Evolutionary conservation across 2,329 filamentous ascomycete genomes (phyloP).

Genomic region (Westerdykella sp.): DNA sequence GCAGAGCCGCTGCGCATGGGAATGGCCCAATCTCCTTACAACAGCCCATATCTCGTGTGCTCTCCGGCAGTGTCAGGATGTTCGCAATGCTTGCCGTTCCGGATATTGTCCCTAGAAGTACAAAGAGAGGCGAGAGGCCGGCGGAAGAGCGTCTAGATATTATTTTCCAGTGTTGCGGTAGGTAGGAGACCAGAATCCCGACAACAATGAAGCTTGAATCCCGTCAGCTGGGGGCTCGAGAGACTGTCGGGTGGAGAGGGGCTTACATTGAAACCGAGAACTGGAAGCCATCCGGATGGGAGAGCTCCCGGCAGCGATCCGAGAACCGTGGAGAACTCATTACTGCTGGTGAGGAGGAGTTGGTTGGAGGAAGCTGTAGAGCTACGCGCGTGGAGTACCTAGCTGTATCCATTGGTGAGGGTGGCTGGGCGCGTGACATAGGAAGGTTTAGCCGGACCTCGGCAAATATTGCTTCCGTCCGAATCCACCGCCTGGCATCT

Average conservation of each 20-base stretch:
- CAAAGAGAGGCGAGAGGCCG: slow-evolving; percentile 91
- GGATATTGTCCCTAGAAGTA: slow-evolving; percentile 87
- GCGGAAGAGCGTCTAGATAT: slow-evolving; percentile 79
- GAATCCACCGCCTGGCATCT: no score
- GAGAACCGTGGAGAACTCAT: slow-evolving; percentile 2
- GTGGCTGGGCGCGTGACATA: no score
- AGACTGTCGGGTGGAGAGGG: slow-evolving; percentile 2
- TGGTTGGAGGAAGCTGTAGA: neutral
- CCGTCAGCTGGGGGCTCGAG: slow-evolving; percentile 8
- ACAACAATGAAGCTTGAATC: slow-evolving; percentile 62
- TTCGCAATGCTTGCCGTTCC: slow-evolving; percentile 86
- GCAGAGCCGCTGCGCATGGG: slow-evolving; percentile 75
- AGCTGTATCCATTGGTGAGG: neutral
- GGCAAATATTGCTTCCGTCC: no score
- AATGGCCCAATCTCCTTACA: slow-evolving; percentile 75
- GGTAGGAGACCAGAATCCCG: slow-evolving; percentile 85
- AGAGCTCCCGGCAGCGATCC: slow-evolving; percentile 46
- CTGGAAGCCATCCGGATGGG: slow-evolving; percentile 47
- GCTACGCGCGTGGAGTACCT: neutral
- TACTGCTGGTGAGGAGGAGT: neutral
- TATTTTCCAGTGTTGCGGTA: slow-evolving; percentile 92
- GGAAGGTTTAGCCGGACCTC: no score
- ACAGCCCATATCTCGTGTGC: slow-evolving; percentile 75
- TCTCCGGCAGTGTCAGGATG: slow-evolving; percentile 80
- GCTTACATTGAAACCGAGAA: slow-evolving; percentile 50